A percentile compares a stretch with the other conserved stretches of the same genome.
These are phyloP conservation scores for Entoloma clypeatum DNA, from an alignment of 1,284 basidiomycete genomes.

Conservation along the genomic window DNA sequence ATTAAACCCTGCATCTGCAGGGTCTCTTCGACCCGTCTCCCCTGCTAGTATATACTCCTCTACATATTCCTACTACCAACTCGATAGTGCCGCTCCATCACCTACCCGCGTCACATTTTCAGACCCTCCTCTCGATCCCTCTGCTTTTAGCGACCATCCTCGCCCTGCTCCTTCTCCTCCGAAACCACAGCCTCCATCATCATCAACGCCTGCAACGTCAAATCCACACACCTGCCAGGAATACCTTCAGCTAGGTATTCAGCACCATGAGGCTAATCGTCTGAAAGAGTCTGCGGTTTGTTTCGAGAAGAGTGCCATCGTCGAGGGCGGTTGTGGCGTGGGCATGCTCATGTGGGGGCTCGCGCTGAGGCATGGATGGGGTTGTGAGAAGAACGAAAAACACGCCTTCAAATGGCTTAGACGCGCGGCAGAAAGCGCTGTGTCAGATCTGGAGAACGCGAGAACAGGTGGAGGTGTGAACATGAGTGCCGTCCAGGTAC, in stretches of 20 bases:
- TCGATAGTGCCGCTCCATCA: slow-evolving; percentile 44
- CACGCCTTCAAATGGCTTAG: slow-evolving; percentile 81
- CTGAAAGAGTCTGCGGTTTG: slow-evolving; percentile 69
- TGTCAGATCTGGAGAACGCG: slow-evolving; percentile 70
- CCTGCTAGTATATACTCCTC: slow-evolving; percentile 58
- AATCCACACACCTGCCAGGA: slow-evolving; percentile 48
- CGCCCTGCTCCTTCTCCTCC: slow-evolving; percentile 16
- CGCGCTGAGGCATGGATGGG: slow-evolving; percentile 88
- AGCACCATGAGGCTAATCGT: slow-evolving; percentile 76
- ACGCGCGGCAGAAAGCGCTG: slow-evolving; percentile 76
- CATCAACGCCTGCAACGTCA: slow-evolving; percentile 6
- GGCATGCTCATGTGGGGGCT: slow-evolving; percentile 95
- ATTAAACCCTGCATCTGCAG: slow-evolving; percentile 3
- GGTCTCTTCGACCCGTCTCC: slow-evolving; percentile 33
- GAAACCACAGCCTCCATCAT: slow-evolving; percentile 12
- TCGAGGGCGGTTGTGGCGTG: slow-evolving; percentile 77
- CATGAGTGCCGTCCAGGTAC: slow-evolving; percentile 29
- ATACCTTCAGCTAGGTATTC: slow-evolving; percentile 74
- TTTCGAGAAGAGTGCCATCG: slow-evolving; percentile 78
- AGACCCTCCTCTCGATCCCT: slow-evolving; percentile 18
- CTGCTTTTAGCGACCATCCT: slow-evolving; percentile 17
- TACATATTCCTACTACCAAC: slow-evolving; percentile 62
- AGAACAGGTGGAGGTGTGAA: slow-evolving; percentile 34
- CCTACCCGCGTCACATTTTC: slow-evolving; percentile 27
- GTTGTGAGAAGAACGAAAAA: slow-evolving; percentile 72